phyloP scores from a whole-genome alignment of 805 yeast genomes.

The Lipomyces kockii region DNA sequence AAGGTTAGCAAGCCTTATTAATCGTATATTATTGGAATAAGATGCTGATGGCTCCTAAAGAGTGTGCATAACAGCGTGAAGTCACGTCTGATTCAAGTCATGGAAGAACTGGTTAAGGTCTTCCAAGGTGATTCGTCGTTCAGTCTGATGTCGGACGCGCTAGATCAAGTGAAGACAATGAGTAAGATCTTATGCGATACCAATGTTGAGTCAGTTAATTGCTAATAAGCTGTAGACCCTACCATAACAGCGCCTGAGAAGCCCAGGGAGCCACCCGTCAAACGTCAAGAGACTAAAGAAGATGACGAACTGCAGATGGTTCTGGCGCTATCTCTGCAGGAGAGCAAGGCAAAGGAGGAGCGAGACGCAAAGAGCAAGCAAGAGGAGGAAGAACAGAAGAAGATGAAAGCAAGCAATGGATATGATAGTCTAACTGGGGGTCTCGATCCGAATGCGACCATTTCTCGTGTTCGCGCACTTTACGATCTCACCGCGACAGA shows the following conservation, averaged over 20 bases:
- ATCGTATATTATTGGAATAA: neutral
- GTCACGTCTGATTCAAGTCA: conserved; percentile 64
- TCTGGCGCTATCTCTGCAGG: conserved; percentile 71
- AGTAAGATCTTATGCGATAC: conserved; percentile 32
- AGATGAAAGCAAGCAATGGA: conserved; percentile 3
- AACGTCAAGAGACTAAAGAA: conserved; percentile 49
- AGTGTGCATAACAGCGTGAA: conserved; percentile 71
- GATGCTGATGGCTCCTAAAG: neutral
- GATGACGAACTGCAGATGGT: conserved; percentile 82
- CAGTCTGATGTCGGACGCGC: conserved; percentile 69
- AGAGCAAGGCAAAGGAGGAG: conserved; percentile 45
- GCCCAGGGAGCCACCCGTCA: conserved; percentile 56
- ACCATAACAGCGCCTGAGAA: conserved; percentile 53
- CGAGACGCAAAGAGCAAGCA: conserved; percentile 14
- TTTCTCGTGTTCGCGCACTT: conserved; percentile 78
- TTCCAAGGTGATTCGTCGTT: conserved; percentile 79
- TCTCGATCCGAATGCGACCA: conserved; percentile 42
- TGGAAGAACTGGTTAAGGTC: conserved; percentile 66
- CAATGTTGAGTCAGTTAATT: neutral
- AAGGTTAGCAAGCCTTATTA: conserved; percentile 27
- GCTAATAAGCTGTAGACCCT: conserved; percentile 43
- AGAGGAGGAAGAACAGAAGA: conserved; percentile 18
- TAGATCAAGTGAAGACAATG: conserved; percentile 52
- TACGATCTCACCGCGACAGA: conserved; percentile 80
- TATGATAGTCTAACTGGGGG: conserved; percentile 8